Evolutionary conservation across 1,139 yeast species (phyloP), one percentile per base, ranked within the genome.

Genomic region (Candida tropicalis): DNA sequence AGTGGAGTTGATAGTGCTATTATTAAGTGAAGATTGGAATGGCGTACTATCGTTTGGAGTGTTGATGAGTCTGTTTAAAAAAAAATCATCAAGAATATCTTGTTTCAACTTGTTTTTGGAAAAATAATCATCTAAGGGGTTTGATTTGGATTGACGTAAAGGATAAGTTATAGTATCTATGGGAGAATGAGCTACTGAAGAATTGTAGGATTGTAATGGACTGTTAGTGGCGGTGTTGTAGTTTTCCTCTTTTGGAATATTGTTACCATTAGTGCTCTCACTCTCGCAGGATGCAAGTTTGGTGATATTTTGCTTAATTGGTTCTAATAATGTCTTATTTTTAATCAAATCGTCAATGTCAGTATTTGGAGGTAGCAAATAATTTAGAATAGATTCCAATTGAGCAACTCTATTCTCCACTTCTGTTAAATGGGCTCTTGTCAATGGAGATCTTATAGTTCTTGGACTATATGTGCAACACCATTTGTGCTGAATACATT

Each of bases 401-500:
- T 68, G 72, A 41, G 71, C 66, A 12, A 83, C 83, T 48, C 83
- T 69, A 46, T 73, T 77, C 61, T 88, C 96, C 34, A 88, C 90
- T 43, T 78, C 78, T 9, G 96, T 87, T 51, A 88, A 68, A 65
- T 85, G 86, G 15, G 86, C 89, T 53, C 97, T 70, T 0, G 96
- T 88, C 48, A 88, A 68, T 0, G 96, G 96, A 6, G 91, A 82
- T 46, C 96, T 68, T 25, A 85, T 84, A 2, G 85, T 77, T 49
- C 87, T 71, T 11, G 97, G 96, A 22, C 87, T 81, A 60, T 88
- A 88, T 4, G 79, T 67, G 62, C 97, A 88, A 38, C 77, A 75
- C 86, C 95, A 84, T 34, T 75, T 72, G 58, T 87, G 89, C 44
- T 78, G 81, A 13, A 74, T 64, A 65, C 97, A 88, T 59, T 87